Evolutionary conservation across 148 eudicot species (phyloP), one percentile per base, ranked within the genome.

Genomic region (Pharnaceum exiguum): DNA sequence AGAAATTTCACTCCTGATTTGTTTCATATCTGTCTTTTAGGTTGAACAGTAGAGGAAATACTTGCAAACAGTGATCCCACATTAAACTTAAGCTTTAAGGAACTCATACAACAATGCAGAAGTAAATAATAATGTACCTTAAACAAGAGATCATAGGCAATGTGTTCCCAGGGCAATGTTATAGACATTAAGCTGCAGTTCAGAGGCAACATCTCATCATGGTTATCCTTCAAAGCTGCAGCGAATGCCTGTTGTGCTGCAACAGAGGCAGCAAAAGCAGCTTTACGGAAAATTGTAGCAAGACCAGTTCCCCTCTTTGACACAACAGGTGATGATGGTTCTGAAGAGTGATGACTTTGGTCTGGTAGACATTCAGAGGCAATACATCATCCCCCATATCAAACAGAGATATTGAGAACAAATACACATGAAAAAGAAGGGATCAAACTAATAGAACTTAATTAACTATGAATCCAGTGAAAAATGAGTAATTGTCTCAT

Each of bases 151-250:
- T 93, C 96, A 39, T 79, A 71, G 52, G 89, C 96, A 35, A 93
- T 89, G 70, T 83, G 79, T 65, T 93, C 99, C 99, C 99, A 93
- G 5, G 99, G 99, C 76, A 93, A 64, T 48, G 96, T 88, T 39
- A 93, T 55, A 33, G 99, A 93, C 89, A 93, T 93, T 51, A 93
- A 77, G 75, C 95, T 75, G 69, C 99, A 93, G 61, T 86, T 89
- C 2, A 93, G 86, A 38, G 96, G 99, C 51, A 89, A 68, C 96
- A 93, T 93, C 67, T 84, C 95, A 35, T 79, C 96, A 36, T 80
- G 84, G 3, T 74, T 57, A 46, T 52, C 67, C 52, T 57, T 79
- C 19, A 80, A 68, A 42, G 89, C 61, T 44, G 55, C 86, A 25
- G 86, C 89, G 55, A 79, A 86, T 27, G 95, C 96, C 15, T 86